These are phyloP conservation scores for Eimeria sp. DNA, from an alignment of 169 alveolate genomes.

Conservation along the genomic window DNA sequence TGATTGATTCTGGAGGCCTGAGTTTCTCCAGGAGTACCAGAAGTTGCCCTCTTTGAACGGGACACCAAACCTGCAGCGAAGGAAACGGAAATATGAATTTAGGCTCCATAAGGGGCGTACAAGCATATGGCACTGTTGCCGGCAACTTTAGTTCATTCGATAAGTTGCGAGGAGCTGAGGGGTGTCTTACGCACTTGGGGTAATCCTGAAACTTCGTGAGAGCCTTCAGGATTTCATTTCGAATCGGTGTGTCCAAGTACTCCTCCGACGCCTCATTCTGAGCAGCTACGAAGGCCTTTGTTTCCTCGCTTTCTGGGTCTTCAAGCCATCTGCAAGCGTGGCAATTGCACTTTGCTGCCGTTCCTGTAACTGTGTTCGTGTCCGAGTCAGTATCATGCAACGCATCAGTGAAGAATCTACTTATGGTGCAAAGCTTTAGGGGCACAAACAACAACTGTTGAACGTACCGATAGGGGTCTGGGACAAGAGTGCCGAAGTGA, in stretches of 20 bases:
- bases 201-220: slow-evolving; percentile 59
- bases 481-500: slow-evolving; percentile 71
- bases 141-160: background rate
- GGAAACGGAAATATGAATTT: background rate
- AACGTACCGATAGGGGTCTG: slow-evolving; percentile 66
- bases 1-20: slow-evolving; percentile 74
- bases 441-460: background rate
- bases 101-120: background rate
- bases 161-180: background rate
- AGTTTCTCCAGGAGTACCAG: slow-evolving; percentile 61
- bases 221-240: background rate
- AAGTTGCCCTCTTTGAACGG: slow-evolving; percentile 63
- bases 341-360: background rate
- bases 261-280: slow-evolving; percentile 57
- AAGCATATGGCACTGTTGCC: background rate
- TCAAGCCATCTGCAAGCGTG: slow-evolving; percentile 66
- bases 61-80: slow-evolving; percentile 27
- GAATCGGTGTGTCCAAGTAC: slow-evolving; percentile 48
- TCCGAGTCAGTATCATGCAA: background rate
- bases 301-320: slow-evolving; percentile 80
- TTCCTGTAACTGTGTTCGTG: background rate
- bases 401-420: background rate
- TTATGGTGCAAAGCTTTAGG: background rate
- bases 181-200: slow-evolving; percentile 8
- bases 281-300: slow-evolving; percentile 66